These are phyloP conservation scores for Ascosphaera acerosa DNA, from an alignment of 2,329 filamentous ascomycete genomes.

Conservation along the genomic window DNA sequence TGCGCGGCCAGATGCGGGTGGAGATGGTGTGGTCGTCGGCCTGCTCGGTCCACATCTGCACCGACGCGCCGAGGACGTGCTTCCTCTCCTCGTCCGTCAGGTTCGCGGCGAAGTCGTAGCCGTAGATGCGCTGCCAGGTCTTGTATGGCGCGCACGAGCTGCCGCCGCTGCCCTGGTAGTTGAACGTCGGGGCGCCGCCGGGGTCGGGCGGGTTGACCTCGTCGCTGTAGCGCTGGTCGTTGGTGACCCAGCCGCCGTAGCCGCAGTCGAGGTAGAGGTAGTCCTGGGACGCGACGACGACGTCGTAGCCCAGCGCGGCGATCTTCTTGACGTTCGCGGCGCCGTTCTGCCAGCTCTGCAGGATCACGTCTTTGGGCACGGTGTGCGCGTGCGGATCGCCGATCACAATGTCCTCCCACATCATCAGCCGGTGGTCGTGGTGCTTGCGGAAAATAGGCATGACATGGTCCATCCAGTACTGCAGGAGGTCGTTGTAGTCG, in stretches of 20 bases:
- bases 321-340: slow-evolving; percentile 26
- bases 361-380: slow-evolving; percentile 26
- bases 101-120: slow-evolving; percentile 29
- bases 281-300: slow-evolving; percentile 30
- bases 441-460: slow-evolving; percentile 24
- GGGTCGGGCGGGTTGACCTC: slow-evolving; percentile 26
- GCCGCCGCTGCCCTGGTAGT: slow-evolving; percentile 27
- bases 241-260: slow-evolving; percentile 27
- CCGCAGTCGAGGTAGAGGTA: slow-evolving; percentile 34
- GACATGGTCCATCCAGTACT: slow-evolving; percentile 28
- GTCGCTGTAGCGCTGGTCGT: slow-evolving; percentile 31
- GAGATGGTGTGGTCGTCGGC: slow-evolving; percentile 28
- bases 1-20: slow-evolving; percentile 29
- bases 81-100: slow-evolving; percentile 22
- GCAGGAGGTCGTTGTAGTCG: slow-evolving; percentile 26
- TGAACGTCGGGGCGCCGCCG: slow-evolving; percentile 23
- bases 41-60: slow-evolving; percentile 29
- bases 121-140: slow-evolving; percentile 34
- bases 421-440: slow-evolving; percentile 26
- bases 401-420: slow-evolving; percentile 31
- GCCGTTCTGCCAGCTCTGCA: slow-evolving; percentile 31
- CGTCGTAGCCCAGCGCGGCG: slow-evolving; percentile 25
- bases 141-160: slow-evolving; percentile 35
- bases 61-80: slow-evolving; percentile 26
- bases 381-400: slow-evolving; percentile 17